Evolutionary conservation across 2,329 filamentous ascomycete genomes (phyloP).

Genomic region (Aspergillus sclerotialis): DNA sequence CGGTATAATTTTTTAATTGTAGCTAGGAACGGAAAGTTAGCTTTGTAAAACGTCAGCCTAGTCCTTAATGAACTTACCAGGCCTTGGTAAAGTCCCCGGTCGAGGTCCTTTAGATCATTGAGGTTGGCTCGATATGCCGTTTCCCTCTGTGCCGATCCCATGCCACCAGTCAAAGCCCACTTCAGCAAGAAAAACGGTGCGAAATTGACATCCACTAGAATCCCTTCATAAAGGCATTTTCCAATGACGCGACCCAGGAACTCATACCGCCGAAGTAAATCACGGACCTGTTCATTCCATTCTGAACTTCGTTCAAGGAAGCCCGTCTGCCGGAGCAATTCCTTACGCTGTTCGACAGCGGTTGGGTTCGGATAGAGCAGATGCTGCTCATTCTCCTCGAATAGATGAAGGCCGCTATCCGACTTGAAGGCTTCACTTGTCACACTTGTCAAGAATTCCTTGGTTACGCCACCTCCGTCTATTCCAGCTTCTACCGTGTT

Average conservation of each 20-base stretch:
- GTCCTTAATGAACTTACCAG: slow-evolving; percentile 44
- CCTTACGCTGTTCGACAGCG: slow-evolving; percentile 61
- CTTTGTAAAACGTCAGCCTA: slow-evolving; percentile 1
- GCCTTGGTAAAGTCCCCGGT: slow-evolving; percentile 84
- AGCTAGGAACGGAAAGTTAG: slow-evolving; percentile 26
- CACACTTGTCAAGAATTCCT: slow-evolving; percentile 88
- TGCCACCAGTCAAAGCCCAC: slow-evolving; percentile 72
- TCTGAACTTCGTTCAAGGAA: slow-evolving; percentile 48
- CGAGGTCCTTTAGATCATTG: slow-evolving; percentile 88
- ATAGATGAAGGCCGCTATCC: slow-evolving; percentile 55
- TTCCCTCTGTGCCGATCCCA: slow-evolving; percentile 56
- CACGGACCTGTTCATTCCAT: slow-evolving; percentile 51
- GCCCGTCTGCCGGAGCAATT: slow-evolving; percentile 48
- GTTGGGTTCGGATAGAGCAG: slow-evolving; percentile 83
- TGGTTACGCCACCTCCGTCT: slow-evolving; percentile 93
- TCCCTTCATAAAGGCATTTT: slow-evolving; percentile 96
- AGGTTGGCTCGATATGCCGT: slow-evolving; percentile 80
- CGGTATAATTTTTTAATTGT: slow-evolving; percentile 75
- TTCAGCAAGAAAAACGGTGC: slow-evolving; percentile 94
- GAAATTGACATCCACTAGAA: slow-evolving; percentile 87
- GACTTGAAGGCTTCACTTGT: slow-evolving; percentile 75
- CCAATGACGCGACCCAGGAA: slow-evolving; percentile 90
- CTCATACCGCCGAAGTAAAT: slow-evolving; percentile 70
- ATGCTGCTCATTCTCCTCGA: slow-evolving; percentile 77
- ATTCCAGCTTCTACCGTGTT: slow-evolving; percentile 84